Evolutionary conservation across 1,284 basidiomycete species (phyloP).

Genomic region (Moesziomyces aphidis): DNA sequence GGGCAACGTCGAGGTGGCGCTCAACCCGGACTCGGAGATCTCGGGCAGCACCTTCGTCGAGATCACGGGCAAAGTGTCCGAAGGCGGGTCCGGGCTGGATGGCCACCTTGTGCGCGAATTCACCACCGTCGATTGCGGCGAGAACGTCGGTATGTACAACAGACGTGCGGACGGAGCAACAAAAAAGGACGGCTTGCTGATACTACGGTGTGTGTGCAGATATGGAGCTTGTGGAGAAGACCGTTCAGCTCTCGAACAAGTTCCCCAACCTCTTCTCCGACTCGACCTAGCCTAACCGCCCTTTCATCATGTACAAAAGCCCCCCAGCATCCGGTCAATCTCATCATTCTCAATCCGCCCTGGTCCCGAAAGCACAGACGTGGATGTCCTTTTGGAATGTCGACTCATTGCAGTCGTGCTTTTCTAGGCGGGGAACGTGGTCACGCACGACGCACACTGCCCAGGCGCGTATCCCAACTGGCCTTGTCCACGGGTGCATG

Average conservation of each 20-base stretch:
- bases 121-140: constrained; percentile 52
- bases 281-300: constrained; percentile 7
- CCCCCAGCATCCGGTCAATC: neutral
- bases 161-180: too few species aligned
- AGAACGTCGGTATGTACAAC: constrained; percentile 53
- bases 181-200: neutral
- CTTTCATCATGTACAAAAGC: constrained; percentile 1
- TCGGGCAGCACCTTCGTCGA: constrained; percentile 51
- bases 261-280: constrained; percentile 53
- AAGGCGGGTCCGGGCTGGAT: constrained; percentile 31
- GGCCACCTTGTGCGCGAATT: constrained; percentile 47
- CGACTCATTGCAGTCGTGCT: neutral
- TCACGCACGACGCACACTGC: constrained; percentile 23
- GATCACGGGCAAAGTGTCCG: constrained; percentile 63
- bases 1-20: constrained; percentile 60
- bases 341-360: neutral
- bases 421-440: neutral
- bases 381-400: neutral
- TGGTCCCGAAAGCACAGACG: neutral
- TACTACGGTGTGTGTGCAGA: constrained; percentile 14
- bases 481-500: neutral
- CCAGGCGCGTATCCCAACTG: constrained; percentile 24
- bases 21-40: constrained; percentile 52
- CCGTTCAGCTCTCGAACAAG: constrained; percentile 48
- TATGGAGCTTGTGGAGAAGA: constrained; percentile 51